Evolutionary conservation across 164 flowering plant species (phyloP).

Genomic region (Vitis vinifera): ASM3070453v1 NC_081810.1:829001-829500

Average conservation of each 20-base stretch:
- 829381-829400: too few relatives aligned
- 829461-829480: slow-evolving; percentile 15
- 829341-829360: slow-evolving; percentile 12
- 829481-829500: slow-evolving; percentile 31
- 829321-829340: slow-evolving; percentile 23
- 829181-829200: slow-evolving; percentile 92
- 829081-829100: neutral
- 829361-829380: too few relatives aligned
- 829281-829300: slow-evolving; percentile 51
- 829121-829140: slow-evolving; percentile 71
- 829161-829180: slow-evolving; percentile 69
- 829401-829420: too few relatives aligned
- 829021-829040: too few relatives aligned
- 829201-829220: slow-evolving; percentile 57
- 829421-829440: slow-evolving; percentile 32
- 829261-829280: slow-evolving; percentile 88
- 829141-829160: slow-evolving; percentile 89
- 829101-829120: slow-evolving; percentile 1
- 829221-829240: slow-evolving; percentile 78
- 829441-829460: slow-evolving; percentile 33
- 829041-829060: neutral
- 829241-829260: slow-evolving; percentile 86
- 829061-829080: too few relatives aligned
- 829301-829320: slow-evolving; percentile 2
- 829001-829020: too few relatives aligned